Conservation (phyloP, 441 rosid species). For the Euphorbia corollata region DNA sequence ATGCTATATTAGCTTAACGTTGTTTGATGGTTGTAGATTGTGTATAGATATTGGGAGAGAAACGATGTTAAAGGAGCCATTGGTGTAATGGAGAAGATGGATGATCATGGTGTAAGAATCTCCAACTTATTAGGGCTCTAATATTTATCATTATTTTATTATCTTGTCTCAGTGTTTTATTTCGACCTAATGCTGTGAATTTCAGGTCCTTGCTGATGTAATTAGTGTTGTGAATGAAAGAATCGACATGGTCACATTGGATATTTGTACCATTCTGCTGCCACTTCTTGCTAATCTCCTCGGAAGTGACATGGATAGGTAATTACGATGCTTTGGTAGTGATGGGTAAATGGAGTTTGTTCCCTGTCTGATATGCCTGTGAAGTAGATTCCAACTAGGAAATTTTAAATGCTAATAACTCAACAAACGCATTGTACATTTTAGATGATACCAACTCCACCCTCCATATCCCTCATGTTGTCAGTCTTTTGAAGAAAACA, state of each 20-base stretch:
- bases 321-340: constrained; percentile 16
- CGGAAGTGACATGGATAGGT: constrained; percentile 79
- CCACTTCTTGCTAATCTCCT: constrained; percentile 72
- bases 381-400: too few species aligned
- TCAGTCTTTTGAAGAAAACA: too few species aligned
- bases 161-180: background rate
- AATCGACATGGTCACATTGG: constrained; percentile 64
- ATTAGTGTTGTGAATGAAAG: constrained; percentile 53
- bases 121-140: background rate
- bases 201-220: constrained; percentile 84
- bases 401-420: too few species aligned
- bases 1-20: constrained; percentile 21
- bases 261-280: constrained; percentile 73
- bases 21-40: constrained; percentile 46
- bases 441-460: too few species aligned
- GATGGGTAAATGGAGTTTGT: background rate
- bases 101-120: constrained; percentile 72
- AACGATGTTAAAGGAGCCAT: constrained; percentile 69
- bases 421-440: too few species aligned
- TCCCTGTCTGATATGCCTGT: background rate
- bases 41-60: constrained; percentile 83
- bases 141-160: background rate
- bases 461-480: too few species aligned
- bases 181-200: constrained; percentile 20
- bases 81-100: constrained; percentile 82